A percentile compares a stretch with the other conserved stretches of the same genome.
Conservation (phyloP, 768 basidiomycete genomes). For the Russula vinacea region DNA sequence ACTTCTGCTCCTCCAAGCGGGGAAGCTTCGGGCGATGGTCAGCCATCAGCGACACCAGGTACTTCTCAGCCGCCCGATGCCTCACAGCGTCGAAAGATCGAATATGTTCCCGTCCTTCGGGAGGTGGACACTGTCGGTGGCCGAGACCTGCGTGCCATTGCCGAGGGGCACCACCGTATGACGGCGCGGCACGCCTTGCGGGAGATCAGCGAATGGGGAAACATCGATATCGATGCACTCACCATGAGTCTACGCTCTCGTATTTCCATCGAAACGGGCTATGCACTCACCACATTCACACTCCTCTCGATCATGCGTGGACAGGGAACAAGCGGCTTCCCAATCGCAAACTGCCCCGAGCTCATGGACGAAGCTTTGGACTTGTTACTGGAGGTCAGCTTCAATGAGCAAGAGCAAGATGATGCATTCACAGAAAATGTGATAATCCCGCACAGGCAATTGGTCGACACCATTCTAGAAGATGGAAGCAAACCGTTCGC, state of each 20-base stretch:
- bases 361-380: slow-evolving; percentile 85
- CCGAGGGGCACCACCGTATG: slow-evolving; percentile 54
- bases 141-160: slow-evolving; percentile 66
- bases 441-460: slow-evolving; percentile 62
- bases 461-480: slow-evolving; percentile 58
- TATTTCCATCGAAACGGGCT: slow-evolving; percentile 79
- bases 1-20: slow-evolving; percentile 31
- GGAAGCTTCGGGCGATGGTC: slow-evolving; percentile 13
- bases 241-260: slow-evolving; percentile 91
- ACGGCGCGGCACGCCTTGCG: slow-evolving; percentile 55
- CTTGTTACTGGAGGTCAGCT: slow-evolving; percentile 78
- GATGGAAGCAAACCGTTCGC: slow-evolving; percentile 60
- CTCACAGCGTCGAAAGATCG: slow-evolving; percentile 73
- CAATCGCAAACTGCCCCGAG: slow-evolving; percentile 70
- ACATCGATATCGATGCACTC: slow-evolving; percentile 86
- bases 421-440: slow-evolving; percentile 23
- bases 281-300: slow-evolving; percentile 83
- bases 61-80: slow-evolving; percentile 34
- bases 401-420: slow-evolving; percentile 47
- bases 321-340: slow-evolving; percentile 65
- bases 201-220: slow-evolving; percentile 81
- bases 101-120: slow-evolving; percentile 79
- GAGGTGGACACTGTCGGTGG: slow-evolving; percentile 77
- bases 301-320: slow-evolving; percentile 77
- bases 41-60: neutral